phyloP scores from a whole-genome alignment of 306 rosid genomes.

The Acacia acuminata region DNA sequence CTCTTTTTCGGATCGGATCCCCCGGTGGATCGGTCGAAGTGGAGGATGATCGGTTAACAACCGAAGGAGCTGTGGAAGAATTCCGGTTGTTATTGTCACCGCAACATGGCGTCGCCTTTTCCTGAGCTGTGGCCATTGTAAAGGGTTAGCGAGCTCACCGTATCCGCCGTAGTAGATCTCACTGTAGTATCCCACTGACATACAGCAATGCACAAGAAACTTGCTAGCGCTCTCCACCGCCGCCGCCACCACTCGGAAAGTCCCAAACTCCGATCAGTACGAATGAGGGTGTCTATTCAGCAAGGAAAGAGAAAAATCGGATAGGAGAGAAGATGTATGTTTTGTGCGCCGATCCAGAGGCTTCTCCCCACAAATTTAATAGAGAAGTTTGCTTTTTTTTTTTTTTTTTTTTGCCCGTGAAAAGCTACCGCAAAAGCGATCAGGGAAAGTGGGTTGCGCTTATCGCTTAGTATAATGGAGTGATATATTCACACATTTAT shows the following conservation, averaged over 20 bases:
- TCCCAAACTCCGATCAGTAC: not conserved
- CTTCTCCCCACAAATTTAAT: conserved; percentile 1
- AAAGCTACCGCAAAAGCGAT: conserved; percentile 4
- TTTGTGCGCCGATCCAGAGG: not conserved
- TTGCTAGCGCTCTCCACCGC: conserved; percentile 22
- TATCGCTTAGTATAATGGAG: not conserved
- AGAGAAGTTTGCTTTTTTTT: not conserved
- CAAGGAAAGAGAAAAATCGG: not conserved
- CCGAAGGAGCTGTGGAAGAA: conserved; percentile 33
- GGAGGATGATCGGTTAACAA: conserved; percentile 21
- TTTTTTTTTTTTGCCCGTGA: not conserved
- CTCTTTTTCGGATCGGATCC: conserved; percentile 46
- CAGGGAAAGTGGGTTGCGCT: not conserved
- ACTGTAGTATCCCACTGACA: conserved; percentile 75
- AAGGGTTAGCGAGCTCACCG: conserved; percentile 74
- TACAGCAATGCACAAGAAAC: conserved; percentile 49
- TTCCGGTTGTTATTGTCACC: conserved; percentile 14
- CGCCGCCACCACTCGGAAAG: conserved; percentile 18
- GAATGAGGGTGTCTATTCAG: not conserved
- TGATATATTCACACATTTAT: not conserved
- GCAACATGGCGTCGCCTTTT: conserved; percentile 76
- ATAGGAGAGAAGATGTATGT: not conserved
- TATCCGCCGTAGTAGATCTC: conserved; percentile 53
- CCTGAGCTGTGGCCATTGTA: conserved; percentile 91
- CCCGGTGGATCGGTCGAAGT: conserved; percentile 27